These are phyloP conservation scores for slime mould (Dictyostelium discoideum) DNA, from an alignment of 78 protist genomes.

Conservation along the genomic window DNA sequence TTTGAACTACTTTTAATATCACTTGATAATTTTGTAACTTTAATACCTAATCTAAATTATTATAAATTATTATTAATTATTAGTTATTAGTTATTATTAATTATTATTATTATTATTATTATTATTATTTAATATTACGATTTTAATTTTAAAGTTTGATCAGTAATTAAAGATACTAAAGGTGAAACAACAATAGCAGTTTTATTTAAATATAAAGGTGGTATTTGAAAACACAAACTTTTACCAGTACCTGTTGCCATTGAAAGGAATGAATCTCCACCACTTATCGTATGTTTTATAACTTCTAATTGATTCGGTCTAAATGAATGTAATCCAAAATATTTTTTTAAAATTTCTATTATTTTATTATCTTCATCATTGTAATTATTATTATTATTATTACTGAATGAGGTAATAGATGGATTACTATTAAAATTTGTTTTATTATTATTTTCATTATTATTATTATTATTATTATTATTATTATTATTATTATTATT, in stretches of 20 bases:
- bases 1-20: neutral
- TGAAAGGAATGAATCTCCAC: conserved; percentile 41
- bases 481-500: conserved; percentile 11
- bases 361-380: neutral
- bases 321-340: conserved; percentile 55
- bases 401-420: no score
- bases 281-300: neutral
- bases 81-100: neutral
- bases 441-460: neutral
- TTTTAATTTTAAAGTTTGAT: conserved; percentile 78
- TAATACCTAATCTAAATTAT: conserved; percentile 34
- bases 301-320: conserved; percentile 43
- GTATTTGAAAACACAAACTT: conserved; percentile 58
- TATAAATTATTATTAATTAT: neutral
- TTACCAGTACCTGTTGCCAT: conserved; percentile 78
- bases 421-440: neutral
- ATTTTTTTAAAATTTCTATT: conserved; percentile 6
- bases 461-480: conserved; percentile 18
- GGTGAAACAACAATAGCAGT: conserved; percentile 92
- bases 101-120: neutral
- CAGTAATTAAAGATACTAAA: conserved; percentile 86
- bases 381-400: neutral
- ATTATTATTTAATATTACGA: neutral
- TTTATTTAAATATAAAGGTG: conserved; percentile 36
- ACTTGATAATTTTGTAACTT: conserved; percentile 23